Base-by-base conservation (phyloP, 2,329 filamentous ascomycete species). In the Venturiaceae sp. region DNA sequence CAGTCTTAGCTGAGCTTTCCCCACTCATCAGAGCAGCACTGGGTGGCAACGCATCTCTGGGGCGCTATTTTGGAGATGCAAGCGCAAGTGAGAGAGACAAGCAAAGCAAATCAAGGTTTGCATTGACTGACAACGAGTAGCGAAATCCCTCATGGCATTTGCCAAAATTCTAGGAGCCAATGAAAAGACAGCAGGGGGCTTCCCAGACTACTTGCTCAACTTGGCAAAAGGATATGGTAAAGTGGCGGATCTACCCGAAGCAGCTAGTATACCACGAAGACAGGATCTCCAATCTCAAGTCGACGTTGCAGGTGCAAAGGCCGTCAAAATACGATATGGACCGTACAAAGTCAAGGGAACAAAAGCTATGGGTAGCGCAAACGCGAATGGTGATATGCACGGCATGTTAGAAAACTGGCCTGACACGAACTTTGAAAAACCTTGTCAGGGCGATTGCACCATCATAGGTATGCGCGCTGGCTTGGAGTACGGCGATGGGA, bases 301-400 rank as follows among this genome's bases (percentile, higher is more conserved):
- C 14, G 32, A 32, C 14, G 39, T 58, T 19, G 33, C 58, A 26
- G 44, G 44, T 39, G 26, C 30, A 9, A 57, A 58, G 37, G 21
- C 28, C 26, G 53, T 59, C 53, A 59, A 59, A 37, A 52, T 59
- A 23, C 34, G 58, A 13, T 58, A 59, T 23, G 58, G 58, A 8
- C 58, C 58, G 7, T 59, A 59, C 55, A 58, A 36, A 19, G 58
- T 59, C 21, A 33, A 28, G 13, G 58, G 58, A 5, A 26, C 30
- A n/a, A 50, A 50, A n/a, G 14, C 1, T 30, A 58, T 58, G 52
- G 58, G 26, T 23, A 47, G 59, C n/a, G 41, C 26, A n/a, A 39
- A 47, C 34, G 9, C 32, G 7, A 52, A 7, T 11, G 58, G 53
- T n/a, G 52, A 59, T n/a, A 30, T 30, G 26, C 30, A 26, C 11